Evolutionary conservation across 1,139 yeast genomes (phyloP).

Genomic region (Ashbya aceris): DNA sequence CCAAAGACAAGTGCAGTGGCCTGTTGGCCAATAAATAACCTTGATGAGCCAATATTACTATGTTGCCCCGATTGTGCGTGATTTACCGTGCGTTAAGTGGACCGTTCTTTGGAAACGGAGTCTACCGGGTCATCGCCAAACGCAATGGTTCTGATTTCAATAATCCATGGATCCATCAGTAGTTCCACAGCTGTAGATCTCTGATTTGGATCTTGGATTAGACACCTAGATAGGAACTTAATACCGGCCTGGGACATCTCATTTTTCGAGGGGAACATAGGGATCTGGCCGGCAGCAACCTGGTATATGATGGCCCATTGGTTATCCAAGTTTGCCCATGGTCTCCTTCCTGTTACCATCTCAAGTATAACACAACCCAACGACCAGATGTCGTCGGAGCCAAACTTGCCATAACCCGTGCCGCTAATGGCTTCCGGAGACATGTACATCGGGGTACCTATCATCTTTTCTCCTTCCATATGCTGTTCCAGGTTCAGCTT

Average conservation of each 20-base stretch:
- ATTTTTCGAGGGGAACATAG: constrained; percentile 71
- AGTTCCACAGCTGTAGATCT: constrained; percentile 81
- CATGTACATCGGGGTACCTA: constrained; percentile 99
- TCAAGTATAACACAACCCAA: constrained; percentile 73
- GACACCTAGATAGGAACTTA: constrained; percentile 61
- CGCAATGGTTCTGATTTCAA: constrained; percentile 61
- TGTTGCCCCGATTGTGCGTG: not conserved
- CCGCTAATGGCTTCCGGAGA: constrained; percentile 96
- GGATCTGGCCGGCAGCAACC: constrained; percentile 91
- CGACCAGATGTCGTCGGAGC: constrained; percentile 74
- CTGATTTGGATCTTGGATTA: constrained; percentile 72
- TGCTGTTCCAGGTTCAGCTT: not conserved
- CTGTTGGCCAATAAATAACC: not conserved
- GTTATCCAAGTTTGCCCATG: constrained; percentile 88
- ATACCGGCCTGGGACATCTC: constrained; percentile 71
- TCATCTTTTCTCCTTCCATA: constrained; percentile 37
- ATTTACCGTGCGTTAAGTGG: too few species aligned
- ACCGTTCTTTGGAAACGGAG: not conserved
- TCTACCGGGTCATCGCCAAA: constrained; percentile 37
- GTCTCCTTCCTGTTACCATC: constrained; percentile 77
- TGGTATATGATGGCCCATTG: constrained; percentile 99
- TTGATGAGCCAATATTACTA: not conserved
- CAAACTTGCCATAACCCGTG: constrained; percentile 56
- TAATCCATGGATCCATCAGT: constrained; percentile 85
- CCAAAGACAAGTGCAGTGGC: not conserved